Conservation (phyloP, 371 early-diverging fungal species). For the Mucor plumbeus region DNA sequence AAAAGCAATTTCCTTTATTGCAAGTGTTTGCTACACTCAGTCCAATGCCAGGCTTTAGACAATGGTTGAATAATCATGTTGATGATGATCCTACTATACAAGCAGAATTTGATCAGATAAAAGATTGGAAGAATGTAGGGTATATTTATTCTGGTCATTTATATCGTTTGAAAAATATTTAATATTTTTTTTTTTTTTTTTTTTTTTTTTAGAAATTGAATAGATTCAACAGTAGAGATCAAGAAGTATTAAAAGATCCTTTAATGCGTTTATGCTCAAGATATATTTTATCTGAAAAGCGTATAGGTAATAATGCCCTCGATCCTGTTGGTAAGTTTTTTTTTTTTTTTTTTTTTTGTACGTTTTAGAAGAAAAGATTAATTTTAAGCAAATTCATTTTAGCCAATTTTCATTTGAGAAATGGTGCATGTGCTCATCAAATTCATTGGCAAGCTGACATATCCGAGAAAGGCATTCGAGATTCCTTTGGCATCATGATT, state of each 20-base stretch:
- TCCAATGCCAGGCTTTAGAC: conserved; percentile 83
- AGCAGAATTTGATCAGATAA: conserved; percentile 13
- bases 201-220: conserved; percentile 12
- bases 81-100: conserved; percentile 2
- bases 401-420: conserved; percentile 89
- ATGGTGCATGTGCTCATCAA: conserved; percentile 84
- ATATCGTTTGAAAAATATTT: not conserved
- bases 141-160: not conserved
- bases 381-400: not conserved
- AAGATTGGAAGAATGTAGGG: conserved; percentile 33
- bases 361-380: not conserved
- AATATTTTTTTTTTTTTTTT: not conserved
- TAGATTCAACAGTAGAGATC: conserved; percentile 27
- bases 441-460: conserved; percentile 86
- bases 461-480: conserved; percentile 72
- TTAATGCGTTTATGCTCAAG: conserved; percentile 72
- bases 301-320: conserved; percentile 56
- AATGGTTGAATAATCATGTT: conserved; percentile 65
- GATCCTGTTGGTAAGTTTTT: conserved; percentile 81
- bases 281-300: conserved; percentile 69
- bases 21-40: conserved; percentile 83
- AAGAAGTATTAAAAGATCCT: conserved; percentile 56
- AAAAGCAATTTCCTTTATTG: conserved; percentile 66
- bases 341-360: no score
- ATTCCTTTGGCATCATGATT: conserved; percentile 89